These are phyloP conservation scores for Plenodomus tracheiphilus DNA, from an alignment of 2,329 filamentous ascomycete genomes.

Conservation along the genomic window DNA sequence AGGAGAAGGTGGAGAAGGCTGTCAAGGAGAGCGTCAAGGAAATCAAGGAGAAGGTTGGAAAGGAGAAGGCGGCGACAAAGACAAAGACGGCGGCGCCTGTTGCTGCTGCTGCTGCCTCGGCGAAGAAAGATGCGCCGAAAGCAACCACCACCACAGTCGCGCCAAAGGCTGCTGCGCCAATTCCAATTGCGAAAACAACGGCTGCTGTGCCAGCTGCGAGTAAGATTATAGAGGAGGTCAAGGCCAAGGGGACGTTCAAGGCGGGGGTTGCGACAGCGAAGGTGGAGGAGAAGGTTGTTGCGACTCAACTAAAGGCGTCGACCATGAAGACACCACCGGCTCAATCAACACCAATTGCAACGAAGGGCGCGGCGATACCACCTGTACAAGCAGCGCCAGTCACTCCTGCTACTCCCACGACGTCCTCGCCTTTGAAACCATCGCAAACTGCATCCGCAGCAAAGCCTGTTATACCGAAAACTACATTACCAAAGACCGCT, in stretches of 20 bases:
- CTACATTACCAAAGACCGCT: not conserved
- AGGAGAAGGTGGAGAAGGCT: constrained; percentile 9
- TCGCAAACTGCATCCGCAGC: too few relatives aligned
- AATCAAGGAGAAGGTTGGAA: constrained; percentile 15
- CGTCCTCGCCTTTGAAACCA: not conserved
- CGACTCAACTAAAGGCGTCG: not conserved
- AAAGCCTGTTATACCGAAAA: constrained; percentile 10
- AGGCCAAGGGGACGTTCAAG: constrained; percentile 26
- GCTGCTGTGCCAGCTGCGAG: constrained; percentile 31
- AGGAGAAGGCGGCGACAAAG: constrained; percentile 16
- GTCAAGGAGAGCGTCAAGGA: constrained; percentile 28
- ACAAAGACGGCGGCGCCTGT: constrained; percentile 7
- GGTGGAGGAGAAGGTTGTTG: not conserved
- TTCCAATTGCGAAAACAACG: constrained; percentile 20
- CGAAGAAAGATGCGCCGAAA: constrained; percentile 17
- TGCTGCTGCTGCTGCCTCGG: not conserved
- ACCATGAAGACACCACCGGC: not conserved
- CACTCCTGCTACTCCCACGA: too few relatives aligned
- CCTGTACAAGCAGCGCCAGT: constrained; percentile 1
- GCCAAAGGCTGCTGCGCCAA: not conserved
- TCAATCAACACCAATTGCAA: constrained; percentile 1
- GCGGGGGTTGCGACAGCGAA: not conserved
- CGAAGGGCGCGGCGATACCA: not conserved
- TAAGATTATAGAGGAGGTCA: constrained; percentile 38
- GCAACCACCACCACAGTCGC: not conserved